Percentiles rank a stretch among this genome's conserved stretches.
These are phyloP conservation scores for Suillus bovinus DNA, from an alignment of 768 basidiomycete genomes.

Conservation along the genomic window DNA sequence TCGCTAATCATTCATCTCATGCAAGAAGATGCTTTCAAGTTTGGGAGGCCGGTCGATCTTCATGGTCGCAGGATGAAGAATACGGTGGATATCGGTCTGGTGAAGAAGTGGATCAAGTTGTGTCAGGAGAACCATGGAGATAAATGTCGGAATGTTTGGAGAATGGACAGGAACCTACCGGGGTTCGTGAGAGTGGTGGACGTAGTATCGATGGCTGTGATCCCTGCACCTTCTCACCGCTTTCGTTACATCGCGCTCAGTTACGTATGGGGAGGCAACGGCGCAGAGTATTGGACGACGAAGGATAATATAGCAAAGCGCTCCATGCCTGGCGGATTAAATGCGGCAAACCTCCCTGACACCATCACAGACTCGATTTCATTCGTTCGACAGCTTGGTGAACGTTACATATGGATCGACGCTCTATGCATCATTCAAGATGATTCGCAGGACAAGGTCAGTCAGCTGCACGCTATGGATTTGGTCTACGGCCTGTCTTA, in stretches of 20 bases:
- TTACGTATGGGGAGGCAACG: conserved; percentile 8
- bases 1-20: conserved; percentile 1
- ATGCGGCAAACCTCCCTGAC: conserved; percentile 10
- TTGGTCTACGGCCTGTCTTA: conserved; percentile 19
- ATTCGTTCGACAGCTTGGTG: conserved; percentile 17
- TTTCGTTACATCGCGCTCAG: conserved; percentile 11
- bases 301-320: background rate
- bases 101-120: conserved; percentile 10
- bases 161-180: conserved; percentile 4
- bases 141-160: conserved; percentile 7
- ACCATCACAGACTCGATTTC: conserved; percentile 25
- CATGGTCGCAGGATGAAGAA: conserved; percentile 11
- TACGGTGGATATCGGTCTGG: conserved; percentile 4
- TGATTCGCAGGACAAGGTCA: conserved; percentile 17
- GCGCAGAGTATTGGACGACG: conserved; percentile 9
- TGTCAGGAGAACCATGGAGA: conserved; percentile 2
- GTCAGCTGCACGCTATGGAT: conserved; percentile 22
- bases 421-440: conserved; percentile 27
- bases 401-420: conserved; percentile 28
- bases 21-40: conserved; percentile 11
- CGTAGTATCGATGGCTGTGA: conserved; percentile 9
- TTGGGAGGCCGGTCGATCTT: conserved; percentile 3
- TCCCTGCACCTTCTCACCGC: conserved; percentile 1
- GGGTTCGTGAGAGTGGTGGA: conserved; percentile 10
- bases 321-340: conserved; percentile 8